A percentile compares a stretch with the other conserved stretches of the same genome.
Evolutionary conservation across 768 basidiomycete genomes (phyloP).

Genomic region (Jaapia argillacea): DNA sequence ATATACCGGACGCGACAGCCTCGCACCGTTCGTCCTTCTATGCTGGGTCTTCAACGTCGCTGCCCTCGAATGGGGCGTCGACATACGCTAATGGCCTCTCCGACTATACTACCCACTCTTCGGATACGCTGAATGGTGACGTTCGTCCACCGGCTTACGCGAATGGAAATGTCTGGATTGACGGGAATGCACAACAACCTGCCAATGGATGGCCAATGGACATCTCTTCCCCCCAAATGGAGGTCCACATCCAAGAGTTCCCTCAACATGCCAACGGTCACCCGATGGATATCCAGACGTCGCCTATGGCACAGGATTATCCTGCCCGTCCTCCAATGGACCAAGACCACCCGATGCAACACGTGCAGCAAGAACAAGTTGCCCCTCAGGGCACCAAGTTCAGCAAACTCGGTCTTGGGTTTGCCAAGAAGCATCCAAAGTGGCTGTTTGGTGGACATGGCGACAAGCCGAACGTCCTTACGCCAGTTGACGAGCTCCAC

Average conservation of each 20-base stretch:
- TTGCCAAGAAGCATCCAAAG: slow-evolving; percentile 61
- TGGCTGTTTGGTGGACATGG: slow-evolving; percentile 65
- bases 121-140: neutral
- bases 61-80: slow-evolving; percentile 18
- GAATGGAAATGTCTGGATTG: slow-evolving; percentile 6
- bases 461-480: slow-evolving; percentile 44
- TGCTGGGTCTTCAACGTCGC: slow-evolving; percentile 19
- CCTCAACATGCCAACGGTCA: slow-evolving; percentile 28
- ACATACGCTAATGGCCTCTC: slow-evolving; percentile 7
- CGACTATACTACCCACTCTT: neutral
- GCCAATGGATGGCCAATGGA: slow-evolving; percentile 35
- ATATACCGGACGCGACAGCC: slow-evolving; percentile 36
- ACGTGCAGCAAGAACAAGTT: slow-evolving; percentile 24
- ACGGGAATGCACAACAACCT: slow-evolving; percentile 3
- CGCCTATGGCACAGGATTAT: slow-evolving; percentile 43
- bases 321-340: slow-evolving; percentile 32
- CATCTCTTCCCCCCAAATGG: slow-evolving; percentile 34
- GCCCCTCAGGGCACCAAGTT: slow-evolving; percentile 38
- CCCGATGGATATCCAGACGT: slow-evolving; percentile 40
- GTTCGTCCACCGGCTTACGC: slow-evolving; percentile 3
- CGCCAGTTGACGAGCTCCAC: slow-evolving; percentile 67
- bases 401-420: slow-evolving; percentile 49
- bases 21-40: slow-evolving; percentile 48
- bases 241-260: slow-evolving; percentile 32
- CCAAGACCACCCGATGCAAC: slow-evolving; percentile 16